phyloP scores from a whole-genome alignment of 768 basidiomycete species.

The Rhizopogon vinicolor region DNA sequence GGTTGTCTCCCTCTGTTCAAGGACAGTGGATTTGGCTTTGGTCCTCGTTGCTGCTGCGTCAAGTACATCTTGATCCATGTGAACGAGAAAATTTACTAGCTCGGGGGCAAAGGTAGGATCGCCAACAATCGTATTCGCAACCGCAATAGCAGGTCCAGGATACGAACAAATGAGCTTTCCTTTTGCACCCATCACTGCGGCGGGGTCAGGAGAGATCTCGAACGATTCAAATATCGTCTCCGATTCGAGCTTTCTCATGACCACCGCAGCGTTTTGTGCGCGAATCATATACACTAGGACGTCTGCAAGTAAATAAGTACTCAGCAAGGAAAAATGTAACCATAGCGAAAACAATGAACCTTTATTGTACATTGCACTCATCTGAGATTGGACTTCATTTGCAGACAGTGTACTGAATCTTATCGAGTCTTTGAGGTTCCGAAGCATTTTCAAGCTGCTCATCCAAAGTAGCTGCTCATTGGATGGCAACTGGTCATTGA shows the following conservation, averaged over 20 bases:
- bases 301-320: slow-evolving; percentile 21
- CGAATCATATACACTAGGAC: slow-evolving; percentile 33
- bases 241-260: slow-evolving; percentile 28
- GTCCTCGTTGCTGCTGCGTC: slow-evolving; percentile 26
- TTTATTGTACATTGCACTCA: slow-evolving; percentile 13
- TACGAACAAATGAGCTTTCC: slow-evolving; percentile 44
- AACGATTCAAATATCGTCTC: slow-evolving; percentile 40
- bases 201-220: slow-evolving; percentile 35
- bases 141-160: slow-evolving; percentile 39
- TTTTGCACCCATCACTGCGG: slow-evolving; percentile 29
- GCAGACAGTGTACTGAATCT: slow-evolving; percentile 4
- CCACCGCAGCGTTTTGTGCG: slow-evolving; percentile 44
- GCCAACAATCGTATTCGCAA: slow-evolving; percentile 26
- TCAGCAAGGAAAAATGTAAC: not conserved
- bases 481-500: slow-evolving; percentile 4
- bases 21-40: slow-evolving; percentile 28
- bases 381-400: slow-evolving; percentile 10
- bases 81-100: slow-evolving; percentile 33
- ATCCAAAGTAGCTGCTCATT: slow-evolving; percentile 22
- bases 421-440: slow-evolving; percentile 12
- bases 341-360: slow-evolving; percentile 1
- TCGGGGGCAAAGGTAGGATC: slow-evolving; percentile 27
- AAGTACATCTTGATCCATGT: slow-evolving; percentile 27
- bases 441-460: slow-evolving; percentile 26
- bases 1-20: slow-evolving; percentile 24